Base-by-base conservation (phyloP, 1,284 basidiomycete genomes). In the Fomitopsis pinicola region DNA sequence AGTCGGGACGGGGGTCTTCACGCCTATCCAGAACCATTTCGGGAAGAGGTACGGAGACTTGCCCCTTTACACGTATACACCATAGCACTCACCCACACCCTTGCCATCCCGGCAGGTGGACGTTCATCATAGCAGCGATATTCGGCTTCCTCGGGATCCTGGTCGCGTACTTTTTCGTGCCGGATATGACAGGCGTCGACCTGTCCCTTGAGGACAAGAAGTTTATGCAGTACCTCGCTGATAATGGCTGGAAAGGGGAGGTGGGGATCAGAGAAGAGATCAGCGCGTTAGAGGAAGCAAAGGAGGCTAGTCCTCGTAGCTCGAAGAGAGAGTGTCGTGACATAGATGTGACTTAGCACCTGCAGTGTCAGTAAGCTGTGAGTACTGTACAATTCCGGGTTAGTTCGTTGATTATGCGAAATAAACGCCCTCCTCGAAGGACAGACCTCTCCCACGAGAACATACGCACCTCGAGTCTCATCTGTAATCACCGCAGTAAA, bases 1-100 rank as follows among this genome's bases (percentile, higher is more conserved):
- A 15, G 68, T 92, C 58, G 91, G 91, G 2, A 90, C 87, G 0
- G 87, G 92, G 69, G 88, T 81, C 1, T 92, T 92, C 73, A 89
- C 85, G 4, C 89, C 89, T 3, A 90, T 92, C 64, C 88, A 91
- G 70, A 78, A 76, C 61, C 77, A 87, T 66, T 79, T 88, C 14
- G 87, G 86, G 30, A 85, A 87, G 71, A 82, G 79, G 82, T 87
- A 26, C 2, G 44, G 22, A 22, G 22, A 22, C 22, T 22, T 22
- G 22, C 22, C 22, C 22, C 2, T 22, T 22, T 2, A 2, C 22
- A 22, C 22, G 12, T 12, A 10, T 28, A 28, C 3, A 28, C 6
- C 28, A 22, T 22, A 22, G 22, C 9, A 9, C 22, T 46, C 45
- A 46, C 22, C 9, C 22, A 28, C 12, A 42, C 5, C 40, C 40